phyloP scores from a whole-genome alignment of 306 rosid species.

The Acacia melanoxylon region DNA sequence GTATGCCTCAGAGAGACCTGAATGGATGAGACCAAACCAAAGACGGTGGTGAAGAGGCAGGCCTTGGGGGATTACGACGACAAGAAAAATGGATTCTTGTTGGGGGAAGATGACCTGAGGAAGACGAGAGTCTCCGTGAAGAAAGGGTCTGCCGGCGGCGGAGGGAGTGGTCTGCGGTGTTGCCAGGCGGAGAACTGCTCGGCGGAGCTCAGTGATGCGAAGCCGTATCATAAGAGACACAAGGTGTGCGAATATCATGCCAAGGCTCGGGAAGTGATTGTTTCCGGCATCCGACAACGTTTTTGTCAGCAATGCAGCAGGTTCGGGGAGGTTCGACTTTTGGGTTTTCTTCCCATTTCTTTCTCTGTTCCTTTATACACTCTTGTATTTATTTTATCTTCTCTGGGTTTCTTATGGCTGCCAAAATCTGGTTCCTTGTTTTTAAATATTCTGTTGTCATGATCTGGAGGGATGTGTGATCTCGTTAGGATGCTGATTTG shows the following conservation, averaged over 20 bases:
- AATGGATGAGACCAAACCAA: slow-evolving; percentile 34
- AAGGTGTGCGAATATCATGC: slow-evolving; percentile 72
- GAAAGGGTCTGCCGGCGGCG: slow-evolving; percentile 30
- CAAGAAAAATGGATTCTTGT: slow-evolving; percentile 11
- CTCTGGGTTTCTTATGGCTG: background rate
- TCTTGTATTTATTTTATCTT: background rate
- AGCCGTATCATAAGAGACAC: slow-evolving; percentile 64
- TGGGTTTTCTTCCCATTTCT: background rate
- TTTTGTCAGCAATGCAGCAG: slow-evolving; percentile 94
- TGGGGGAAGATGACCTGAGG: slow-evolving; percentile 38
- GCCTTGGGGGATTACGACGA: slow-evolving; percentile 20
- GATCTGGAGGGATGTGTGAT: background rate
- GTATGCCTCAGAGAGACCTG: background rate
- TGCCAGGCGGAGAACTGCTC: slow-evolving; percentile 75
- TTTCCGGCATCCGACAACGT: slow-evolving; percentile 55
- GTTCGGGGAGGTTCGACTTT: slow-evolving; percentile 35
- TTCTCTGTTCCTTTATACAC: background rate
- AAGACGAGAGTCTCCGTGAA: slow-evolving; percentile 29
- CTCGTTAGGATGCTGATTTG: background rate
- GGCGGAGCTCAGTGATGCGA: slow-evolving; percentile 60
- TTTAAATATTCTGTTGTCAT: background rate
- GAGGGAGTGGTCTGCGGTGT: slow-evolving; percentile 36
- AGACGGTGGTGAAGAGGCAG: slow-evolving; percentile 34
- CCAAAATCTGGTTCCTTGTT: background rate
- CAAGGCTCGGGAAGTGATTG: slow-evolving; percentile 67